Conservation (phyloP, 2,329 filamentous ascomycete genomes). For the Tolypocladium tropicale region DNA sequence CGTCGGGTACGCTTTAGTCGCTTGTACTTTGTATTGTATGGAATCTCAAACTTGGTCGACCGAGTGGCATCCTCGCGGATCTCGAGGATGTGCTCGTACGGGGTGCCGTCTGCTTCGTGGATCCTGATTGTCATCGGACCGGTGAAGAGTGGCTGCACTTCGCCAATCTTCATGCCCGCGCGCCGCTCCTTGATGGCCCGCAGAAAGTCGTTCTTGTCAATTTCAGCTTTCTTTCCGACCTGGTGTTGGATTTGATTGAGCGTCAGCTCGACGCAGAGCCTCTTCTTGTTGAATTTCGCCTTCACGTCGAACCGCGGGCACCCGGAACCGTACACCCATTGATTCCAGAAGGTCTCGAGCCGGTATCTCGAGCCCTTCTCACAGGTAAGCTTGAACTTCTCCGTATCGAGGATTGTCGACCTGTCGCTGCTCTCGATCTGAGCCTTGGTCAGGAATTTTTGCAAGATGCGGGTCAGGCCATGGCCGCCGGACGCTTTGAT, state of each 20-base stretch:
- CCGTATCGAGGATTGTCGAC: constrained; percentile 64
- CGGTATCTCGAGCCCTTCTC: constrained; percentile 83
- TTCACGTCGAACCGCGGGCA: constrained; percentile 81
- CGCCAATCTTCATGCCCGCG: constrained; percentile 56
- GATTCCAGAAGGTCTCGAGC: constrained; percentile 82
- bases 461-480: constrained; percentile 77
- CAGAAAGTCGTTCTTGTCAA: constrained; percentile 70
- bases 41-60: constrained; percentile 74
- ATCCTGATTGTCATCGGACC: constrained; percentile 97
- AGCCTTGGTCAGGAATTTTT: constrained; percentile 74
- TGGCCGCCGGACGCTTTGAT: constrained; percentile 75
- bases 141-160: constrained; percentile 72
- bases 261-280: constrained; percentile 84
- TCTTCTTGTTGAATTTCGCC: constrained; percentile 95
- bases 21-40: constrained; percentile 99
- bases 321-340: constrained; percentile 84
- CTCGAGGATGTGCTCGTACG: constrained; percentile 95
- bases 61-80: constrained; percentile 79
- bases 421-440: constrained; percentile 52
- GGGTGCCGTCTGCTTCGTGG: constrained; percentile 94
- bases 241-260: constrained; percentile 65
- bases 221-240: constrained; percentile 27
- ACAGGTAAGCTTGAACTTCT: constrained; percentile 70
- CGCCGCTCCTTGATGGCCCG: constrained; percentile 74
- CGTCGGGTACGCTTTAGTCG: constrained; percentile 80